Conservation (phyloP, 371 early-diverging fungal genomes). For the Mucor plumbeus region DNA sequence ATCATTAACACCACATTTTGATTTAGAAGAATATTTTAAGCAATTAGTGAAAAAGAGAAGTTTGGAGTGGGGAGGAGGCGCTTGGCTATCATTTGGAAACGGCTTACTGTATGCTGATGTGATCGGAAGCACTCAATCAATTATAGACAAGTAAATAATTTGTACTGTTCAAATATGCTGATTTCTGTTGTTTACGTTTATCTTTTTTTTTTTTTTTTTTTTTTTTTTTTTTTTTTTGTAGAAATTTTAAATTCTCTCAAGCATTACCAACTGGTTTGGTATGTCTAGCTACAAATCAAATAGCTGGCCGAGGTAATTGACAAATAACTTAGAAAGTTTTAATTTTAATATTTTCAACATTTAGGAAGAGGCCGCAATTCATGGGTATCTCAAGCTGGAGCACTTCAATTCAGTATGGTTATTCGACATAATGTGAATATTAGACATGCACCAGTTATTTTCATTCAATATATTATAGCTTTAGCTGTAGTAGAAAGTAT, state of each 20-base stretch:
- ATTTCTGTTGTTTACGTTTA: not conserved
- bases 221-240: slow-evolving; percentile 11
- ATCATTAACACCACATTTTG: slow-evolving; percentile 49
- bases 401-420: slow-evolving; percentile 85
- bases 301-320: slow-evolving; percentile 71
- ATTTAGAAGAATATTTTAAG: slow-evolving; percentile 46
- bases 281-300: slow-evolving; percentile 79
- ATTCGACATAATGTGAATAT: slow-evolving; percentile 70
- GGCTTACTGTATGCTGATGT: slow-evolving; percentile 78
- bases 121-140: slow-evolving; percentile 87
- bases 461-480: slow-evolving; percentile 88
- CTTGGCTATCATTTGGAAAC: slow-evolving; percentile 67
- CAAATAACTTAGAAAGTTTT: not conserved
- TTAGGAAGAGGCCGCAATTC: slow-evolving; percentile 78
- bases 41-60: slow-evolving; percentile 30
- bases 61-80: slow-evolving; percentile 32
- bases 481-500: slow-evolving; percentile 85
- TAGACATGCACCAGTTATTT: slow-evolving; percentile 68
- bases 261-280: slow-evolving; percentile 78
- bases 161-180: not conserved
- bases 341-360: not conserved
- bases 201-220: not conserved
- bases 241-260: slow-evolving; percentile 69
- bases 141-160: slow-evolving; percentile 75
- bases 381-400: slow-evolving; percentile 93